These are phyloP conservation scores for Pseudonitzschia multiseries DNA, from an alignment of 108 stramenopile species.

Conservation along the genomic window DNA sequence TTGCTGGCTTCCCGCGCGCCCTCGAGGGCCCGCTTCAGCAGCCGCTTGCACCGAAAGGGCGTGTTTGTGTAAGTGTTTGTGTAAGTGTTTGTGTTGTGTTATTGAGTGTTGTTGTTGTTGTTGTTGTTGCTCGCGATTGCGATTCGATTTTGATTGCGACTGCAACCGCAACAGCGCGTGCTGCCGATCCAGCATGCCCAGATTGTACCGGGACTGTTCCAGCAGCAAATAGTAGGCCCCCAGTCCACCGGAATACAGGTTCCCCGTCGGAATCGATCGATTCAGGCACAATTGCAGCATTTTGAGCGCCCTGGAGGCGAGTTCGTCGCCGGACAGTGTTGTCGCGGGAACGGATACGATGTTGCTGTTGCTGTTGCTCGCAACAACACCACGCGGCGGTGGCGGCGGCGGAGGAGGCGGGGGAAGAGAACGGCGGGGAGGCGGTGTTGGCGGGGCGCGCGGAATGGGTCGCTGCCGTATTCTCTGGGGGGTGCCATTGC, in stretches of 20 bases:
- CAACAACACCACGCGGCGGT: background rate
- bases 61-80: no score
- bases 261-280: slow-evolving; percentile 14
- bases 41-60: slow-evolving; percentile 17
- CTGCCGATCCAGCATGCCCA: background rate
- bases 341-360: background rate
- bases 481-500: background rate
- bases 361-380: no score
- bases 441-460: background rate
- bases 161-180: background rate
- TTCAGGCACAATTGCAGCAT: background rate
- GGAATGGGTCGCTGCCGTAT: background rate
- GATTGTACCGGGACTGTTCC: slow-evolving; percentile 9
- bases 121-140: no score
- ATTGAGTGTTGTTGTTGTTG: background rate
- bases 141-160: background rate
- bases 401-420: background rate
- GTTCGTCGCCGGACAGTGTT: background rate
- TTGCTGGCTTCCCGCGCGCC: background rate
- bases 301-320: background rate
- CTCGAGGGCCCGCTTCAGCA: slow-evolving; percentile 24
- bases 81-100: no score
- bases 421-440: background rate
- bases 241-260: slow-evolving; percentile 25
- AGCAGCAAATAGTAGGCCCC: slow-evolving; percentile 28